These are phyloP conservation scores for Beauveria sp. DNA, from an alignment of 2,329 filamentous ascomycete genomes.

Conservation along the genomic window DNA sequence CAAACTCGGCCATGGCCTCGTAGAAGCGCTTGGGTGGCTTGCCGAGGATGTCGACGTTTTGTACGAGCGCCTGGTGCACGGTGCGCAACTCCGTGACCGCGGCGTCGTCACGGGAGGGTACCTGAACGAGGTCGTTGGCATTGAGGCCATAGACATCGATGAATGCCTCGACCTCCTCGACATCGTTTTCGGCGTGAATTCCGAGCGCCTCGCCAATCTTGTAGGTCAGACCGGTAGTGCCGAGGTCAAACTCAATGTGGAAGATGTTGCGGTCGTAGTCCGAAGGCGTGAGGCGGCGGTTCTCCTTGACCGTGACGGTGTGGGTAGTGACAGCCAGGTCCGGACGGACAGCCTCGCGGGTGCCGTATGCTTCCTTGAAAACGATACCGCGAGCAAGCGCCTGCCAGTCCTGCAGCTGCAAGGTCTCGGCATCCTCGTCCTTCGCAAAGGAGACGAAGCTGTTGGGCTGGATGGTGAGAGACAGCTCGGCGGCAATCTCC, in stretches of 20 bases:
- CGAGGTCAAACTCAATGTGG: slow-evolving; percentile 98
- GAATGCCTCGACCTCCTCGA: slow-evolving; percentile 69
- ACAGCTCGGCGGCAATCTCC: slow-evolving; percentile 43
- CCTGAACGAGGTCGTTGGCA: slow-evolving; percentile 78
- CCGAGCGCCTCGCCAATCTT: slow-evolving; percentile 96
- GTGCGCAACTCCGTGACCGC: slow-evolving; percentile 77
- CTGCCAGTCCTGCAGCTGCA: slow-evolving; percentile 68
- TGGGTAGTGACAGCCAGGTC: slow-evolving; percentile 81
- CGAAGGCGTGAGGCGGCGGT: slow-evolving; percentile 78
- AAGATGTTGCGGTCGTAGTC: slow-evolving; percentile 98
- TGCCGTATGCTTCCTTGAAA: slow-evolving; percentile 92
- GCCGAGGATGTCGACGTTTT: slow-evolving; percentile 95
- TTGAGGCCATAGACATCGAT: slow-evolving; percentile 86
- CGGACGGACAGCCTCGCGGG: slow-evolving; percentile 66
- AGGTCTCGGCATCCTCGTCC: slow-evolving; percentile 59
- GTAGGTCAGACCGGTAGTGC: slow-evolving; percentile 84
- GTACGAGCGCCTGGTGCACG: slow-evolving; percentile 81
- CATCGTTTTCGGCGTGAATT: slow-evolving; percentile 91
- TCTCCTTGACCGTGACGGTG: slow-evolving; percentile 88
- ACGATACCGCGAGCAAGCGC: slow-evolving; percentile 76
- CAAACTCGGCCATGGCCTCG: slow-evolving; percentile 81
- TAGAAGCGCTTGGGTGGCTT: slow-evolving; percentile 98
- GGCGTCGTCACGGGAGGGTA: slow-evolving; percentile 74
- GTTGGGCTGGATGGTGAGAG: slow-evolving; percentile 63
- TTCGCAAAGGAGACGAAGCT: slow-evolving; percentile 80